A percentile compares a stretch with the other conserved stretches of the same genome.
Conservation (phyloP, 1,139 yeast species). For the Yamadazyma atmosphaerica region DNA sequence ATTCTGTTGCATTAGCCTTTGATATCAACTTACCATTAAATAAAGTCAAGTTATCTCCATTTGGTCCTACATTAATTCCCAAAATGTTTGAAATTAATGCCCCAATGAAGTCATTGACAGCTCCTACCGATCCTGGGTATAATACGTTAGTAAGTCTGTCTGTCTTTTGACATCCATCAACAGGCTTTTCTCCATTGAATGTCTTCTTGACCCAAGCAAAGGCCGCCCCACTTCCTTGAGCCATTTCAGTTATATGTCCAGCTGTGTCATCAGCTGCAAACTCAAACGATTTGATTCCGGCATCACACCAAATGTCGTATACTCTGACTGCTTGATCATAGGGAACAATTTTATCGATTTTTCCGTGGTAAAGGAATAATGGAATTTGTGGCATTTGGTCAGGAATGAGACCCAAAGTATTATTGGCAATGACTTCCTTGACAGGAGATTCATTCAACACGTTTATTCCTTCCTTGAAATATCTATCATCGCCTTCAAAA, state of each 20-base stretch:
- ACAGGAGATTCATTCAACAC: slow-evolving; percentile 18
- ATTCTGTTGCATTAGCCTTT: slow-evolving; percentile 8
- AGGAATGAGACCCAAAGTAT: slow-evolving; percentile 22
- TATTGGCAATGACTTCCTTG: slow-evolving; percentile 17
- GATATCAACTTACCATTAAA: slow-evolving; percentile 7
- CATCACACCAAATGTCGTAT: slow-evolving; percentile 32
- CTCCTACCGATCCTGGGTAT: slow-evolving; percentile 21
- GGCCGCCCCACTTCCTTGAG: slow-evolving; percentile 32
- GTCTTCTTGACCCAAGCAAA: slow-evolving; percentile 25
- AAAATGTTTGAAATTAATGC: slow-evolving; percentile 12
- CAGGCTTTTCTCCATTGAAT: slow-evolving; percentile 22
- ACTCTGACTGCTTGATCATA: slow-evolving; percentile 23
- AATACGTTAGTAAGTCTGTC: slow-evolving; percentile 23
- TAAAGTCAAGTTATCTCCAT: slow-evolving; percentile 16
- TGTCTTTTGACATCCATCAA: slow-evolving; percentile 28
- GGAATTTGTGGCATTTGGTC: slow-evolving; percentile 30
- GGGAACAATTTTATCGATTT: slow-evolving; percentile 30
- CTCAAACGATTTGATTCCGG: slow-evolving; percentile 31
- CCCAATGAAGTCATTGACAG: slow-evolving; percentile 7
- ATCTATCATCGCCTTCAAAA: slow-evolving; percentile 18
- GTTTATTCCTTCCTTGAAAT: slow-evolving; percentile 17
- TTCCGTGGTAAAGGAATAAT: slow-evolving; percentile 34
- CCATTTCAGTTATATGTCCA: slow-evolving; percentile 28
- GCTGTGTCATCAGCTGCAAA: slow-evolving; percentile 24
- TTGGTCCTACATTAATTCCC: slow-evolving; percentile 17